Conservation (phyloP, 2,329 filamentous ascomycete species). For the Neonectria coccinea region DNA sequence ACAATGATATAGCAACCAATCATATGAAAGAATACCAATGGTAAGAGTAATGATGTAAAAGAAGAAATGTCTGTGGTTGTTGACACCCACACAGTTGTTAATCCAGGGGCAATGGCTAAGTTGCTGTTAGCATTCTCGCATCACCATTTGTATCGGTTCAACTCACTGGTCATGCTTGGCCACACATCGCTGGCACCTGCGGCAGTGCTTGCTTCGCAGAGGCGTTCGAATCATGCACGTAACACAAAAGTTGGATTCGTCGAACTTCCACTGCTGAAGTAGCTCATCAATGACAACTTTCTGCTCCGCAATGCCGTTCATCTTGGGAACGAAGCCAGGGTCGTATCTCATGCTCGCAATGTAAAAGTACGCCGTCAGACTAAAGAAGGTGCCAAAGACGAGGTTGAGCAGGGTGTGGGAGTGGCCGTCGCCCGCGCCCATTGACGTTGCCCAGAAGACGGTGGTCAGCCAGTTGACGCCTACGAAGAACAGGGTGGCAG, state of each 20-base stretch:
- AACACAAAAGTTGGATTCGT: conserved; percentile 94
- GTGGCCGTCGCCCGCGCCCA: conserved; percentile 33
- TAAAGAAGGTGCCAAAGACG: conserved; percentile 73
- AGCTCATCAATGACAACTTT: conserved; percentile 90
- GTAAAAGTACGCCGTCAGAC: conserved; percentile 87
- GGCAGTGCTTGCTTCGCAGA: conserved; percentile 94
- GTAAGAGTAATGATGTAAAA: conserved; percentile 86
- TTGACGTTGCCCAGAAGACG: conserved; percentile 56
- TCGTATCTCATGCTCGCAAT: conserved; percentile 86
- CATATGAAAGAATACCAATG: conserved; percentile 77
- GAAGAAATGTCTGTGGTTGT: conserved; percentile 97
- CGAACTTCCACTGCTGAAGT: conserved; percentile 86
- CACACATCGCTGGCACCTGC: conserved; percentile 89
- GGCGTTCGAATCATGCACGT: conserved; percentile 95
- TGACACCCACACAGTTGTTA: conserved; percentile 93
- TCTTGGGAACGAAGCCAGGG: conserved; percentile 92
- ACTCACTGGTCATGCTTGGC: conserved; percentile 96
- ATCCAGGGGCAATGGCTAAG: conserved; percentile 95
- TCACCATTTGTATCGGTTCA: background rate
- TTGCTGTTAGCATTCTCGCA: conserved; percentile 38
- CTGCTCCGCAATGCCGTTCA: conserved; percentile 89
- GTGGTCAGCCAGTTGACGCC: conserved; percentile 80
- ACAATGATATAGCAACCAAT: conserved; percentile 81
- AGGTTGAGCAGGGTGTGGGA: conserved; percentile 80
- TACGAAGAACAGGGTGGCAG: conserved; percentile 84